phyloP scores from a whole-genome alignment of 1,284 basidiomycete species.

The Ceratobasidium sp. region DNA sequence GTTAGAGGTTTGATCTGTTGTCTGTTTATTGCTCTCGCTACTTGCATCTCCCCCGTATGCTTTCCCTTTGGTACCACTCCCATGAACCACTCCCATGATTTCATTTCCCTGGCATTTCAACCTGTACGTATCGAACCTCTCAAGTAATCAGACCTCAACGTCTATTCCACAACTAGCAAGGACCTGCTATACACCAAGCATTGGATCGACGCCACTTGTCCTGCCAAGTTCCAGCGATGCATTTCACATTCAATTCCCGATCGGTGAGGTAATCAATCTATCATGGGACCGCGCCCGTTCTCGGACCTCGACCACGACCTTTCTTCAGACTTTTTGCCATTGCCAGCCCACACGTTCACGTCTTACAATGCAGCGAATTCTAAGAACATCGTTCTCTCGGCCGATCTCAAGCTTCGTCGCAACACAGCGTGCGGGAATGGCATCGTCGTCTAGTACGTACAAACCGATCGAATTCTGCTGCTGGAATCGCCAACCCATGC shows the following conservation, averaged over 20 bases:
- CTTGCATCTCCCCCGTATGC: neutral
- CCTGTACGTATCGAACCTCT: conserved; percentile 13
- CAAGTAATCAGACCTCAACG: conserved; percentile 26
- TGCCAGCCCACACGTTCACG: neutral
- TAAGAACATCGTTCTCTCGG: neutral
- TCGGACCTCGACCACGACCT: neutral
- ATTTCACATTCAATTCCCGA: neutral
- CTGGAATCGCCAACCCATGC: too few species aligned
- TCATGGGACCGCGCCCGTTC: neutral
- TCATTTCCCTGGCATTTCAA: conserved; percentile 12
- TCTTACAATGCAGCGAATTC: neutral
- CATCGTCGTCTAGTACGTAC: neutral
- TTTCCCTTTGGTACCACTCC: neutral
- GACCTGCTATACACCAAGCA: neutral
- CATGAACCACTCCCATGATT: neutral
- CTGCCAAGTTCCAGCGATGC: neutral
- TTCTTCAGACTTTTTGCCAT: neutral
- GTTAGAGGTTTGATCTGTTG: neutral
- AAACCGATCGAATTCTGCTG: too few species aligned
- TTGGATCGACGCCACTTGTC: neutral
- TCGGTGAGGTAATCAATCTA: neutral
- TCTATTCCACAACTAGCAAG: neutral
- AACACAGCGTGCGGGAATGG: conserved; percentile 2
- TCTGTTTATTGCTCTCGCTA: neutral
- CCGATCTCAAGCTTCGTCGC: neutral